Evolutionary conservation across 2,329 filamentous ascomycete genomes (phyloP).

Genomic region (Helotiales sp.): DNA sequence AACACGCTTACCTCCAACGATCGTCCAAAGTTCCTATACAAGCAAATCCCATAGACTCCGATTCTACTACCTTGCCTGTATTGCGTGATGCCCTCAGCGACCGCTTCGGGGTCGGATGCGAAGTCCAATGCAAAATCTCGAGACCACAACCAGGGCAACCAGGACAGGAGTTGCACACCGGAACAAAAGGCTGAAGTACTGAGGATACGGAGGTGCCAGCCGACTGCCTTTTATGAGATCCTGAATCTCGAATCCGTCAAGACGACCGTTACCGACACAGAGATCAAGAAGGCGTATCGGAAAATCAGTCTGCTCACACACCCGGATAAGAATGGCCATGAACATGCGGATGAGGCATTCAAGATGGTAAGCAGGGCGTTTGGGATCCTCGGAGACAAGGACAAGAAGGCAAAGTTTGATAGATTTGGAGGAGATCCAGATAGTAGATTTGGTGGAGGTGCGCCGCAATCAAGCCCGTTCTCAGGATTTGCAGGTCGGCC

Average conservation of each 20-base stretch:
- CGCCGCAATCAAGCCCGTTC: constrained; percentile 63
- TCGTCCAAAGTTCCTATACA: too few species aligned
- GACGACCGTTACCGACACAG: constrained; percentile 69
- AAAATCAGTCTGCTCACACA: constrained; percentile 93
- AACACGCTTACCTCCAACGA: neutral
- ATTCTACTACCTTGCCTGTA: too few species aligned
- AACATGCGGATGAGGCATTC: constrained; percentile 94
- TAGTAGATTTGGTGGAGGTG: constrained; percentile 69
- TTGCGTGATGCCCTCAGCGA: constrained; percentile 37
- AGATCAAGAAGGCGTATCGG: constrained; percentile 97
- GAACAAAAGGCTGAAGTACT: constrained; percentile 92
- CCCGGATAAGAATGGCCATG: constrained; percentile 97
- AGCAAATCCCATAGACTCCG: too few species aligned
- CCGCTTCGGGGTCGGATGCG: constrained; percentile 43
- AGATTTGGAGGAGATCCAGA: constrained; percentile 91
- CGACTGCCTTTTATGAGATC: constrained; percentile 96
- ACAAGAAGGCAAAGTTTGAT: constrained; percentile 89
- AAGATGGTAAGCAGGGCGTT: constrained; percentile 97
- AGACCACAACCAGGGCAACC: constrained; percentile 57
- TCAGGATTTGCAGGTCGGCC: constrained; percentile 55
- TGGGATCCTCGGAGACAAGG: constrained; percentile 86
- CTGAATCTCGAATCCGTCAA: constrained; percentile 68
- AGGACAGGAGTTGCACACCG: constrained; percentile 72
- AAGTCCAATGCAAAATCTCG: constrained; percentile 39
- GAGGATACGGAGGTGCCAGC: constrained; percentile 78